These are phyloP conservation scores for Talaromyces rugulosus DNA, from an alignment of 2,329 filamentous ascomycete species.

Conservation along the genomic window DNA sequence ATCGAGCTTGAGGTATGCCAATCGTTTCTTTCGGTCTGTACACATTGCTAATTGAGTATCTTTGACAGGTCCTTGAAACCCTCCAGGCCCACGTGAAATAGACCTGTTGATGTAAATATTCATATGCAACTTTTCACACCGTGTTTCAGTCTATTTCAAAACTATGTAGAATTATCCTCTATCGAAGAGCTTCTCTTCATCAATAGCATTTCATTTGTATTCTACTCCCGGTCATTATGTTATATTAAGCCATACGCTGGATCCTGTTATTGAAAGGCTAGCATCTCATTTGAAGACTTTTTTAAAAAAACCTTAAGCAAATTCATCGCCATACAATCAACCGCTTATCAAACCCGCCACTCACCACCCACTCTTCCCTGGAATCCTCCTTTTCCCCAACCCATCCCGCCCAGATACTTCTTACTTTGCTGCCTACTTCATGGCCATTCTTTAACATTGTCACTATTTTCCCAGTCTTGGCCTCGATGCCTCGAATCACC, in stretches of 20 bases:
- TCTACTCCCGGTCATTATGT: constrained; percentile 5
- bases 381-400: constrained; percentile 27
- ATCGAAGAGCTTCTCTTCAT: constrained; percentile 21
- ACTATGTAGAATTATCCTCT: constrained; percentile 38
- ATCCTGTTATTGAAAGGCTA: not conserved
- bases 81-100: constrained; percentile 49
- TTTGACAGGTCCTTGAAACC: constrained; percentile 45
- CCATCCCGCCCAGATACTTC: constrained; percentile 54
- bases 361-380: constrained; percentile 53
- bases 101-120: constrained; percentile 37
- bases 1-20: constrained; percentile 88
- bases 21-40: constrained; percentile 4
- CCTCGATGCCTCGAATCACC: constrained; percentile 56
- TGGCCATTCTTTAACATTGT: constrained; percentile 49
- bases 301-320: too few species aligned
- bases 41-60: constrained; percentile 1
- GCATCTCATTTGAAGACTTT: too few species aligned
- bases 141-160: constrained; percentile 13
- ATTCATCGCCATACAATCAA: constrained; percentile 52
- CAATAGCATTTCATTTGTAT: constrained; percentile 17
- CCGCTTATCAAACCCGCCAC: constrained; percentile 61
- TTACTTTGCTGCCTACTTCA: constrained; percentile 54
- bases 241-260: not conserved
- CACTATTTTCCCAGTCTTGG: constrained; percentile 54
- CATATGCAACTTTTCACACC: constrained; percentile 28